Percentiles rank a stretch among this genome's conserved stretches.
Conservation (phyloP, 495 filamentous ascomycete genomes). For the Annulohypoxylon maeteangense region DNA sequence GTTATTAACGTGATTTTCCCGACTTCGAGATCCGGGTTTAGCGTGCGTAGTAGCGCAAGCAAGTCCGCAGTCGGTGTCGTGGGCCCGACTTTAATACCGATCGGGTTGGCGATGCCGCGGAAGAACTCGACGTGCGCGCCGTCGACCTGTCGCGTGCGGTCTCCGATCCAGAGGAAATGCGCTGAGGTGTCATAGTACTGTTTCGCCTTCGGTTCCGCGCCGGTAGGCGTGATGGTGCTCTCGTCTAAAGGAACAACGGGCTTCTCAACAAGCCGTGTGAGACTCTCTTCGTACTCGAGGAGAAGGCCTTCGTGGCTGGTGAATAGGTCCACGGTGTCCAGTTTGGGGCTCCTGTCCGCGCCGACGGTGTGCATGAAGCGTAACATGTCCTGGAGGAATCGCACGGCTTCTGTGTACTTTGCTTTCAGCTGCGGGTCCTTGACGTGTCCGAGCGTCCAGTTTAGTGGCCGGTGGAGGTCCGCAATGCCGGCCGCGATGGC, state of each 20-base stretch:
- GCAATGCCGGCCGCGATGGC: slow-evolving; percentile 88
- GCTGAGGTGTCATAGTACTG: slow-evolving; percentile 90
- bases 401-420: slow-evolving; percentile 84
- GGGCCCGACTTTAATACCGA: slow-evolving; percentile 95
- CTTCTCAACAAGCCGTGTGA: slow-evolving; percentile 79
- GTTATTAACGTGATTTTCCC: slow-evolving; percentile 97
- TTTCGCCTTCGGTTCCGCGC: slow-evolving; percentile 41
- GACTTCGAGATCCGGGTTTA: slow-evolving; percentile 82
- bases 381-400: slow-evolving; percentile 87
- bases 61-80: slow-evolving; percentile 80
- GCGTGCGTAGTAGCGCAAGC: slow-evolving; percentile 76
- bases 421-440: slow-evolving; percentile 81
- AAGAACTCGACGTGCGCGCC: slow-evolving; percentile 97
- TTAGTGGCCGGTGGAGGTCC: slow-evolving; percentile 90
- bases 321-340: slow-evolving; percentile 94
- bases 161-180: slow-evolving; percentile 98
- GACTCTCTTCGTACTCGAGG: slow-evolving; percentile 90
- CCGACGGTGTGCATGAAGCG: slow-evolving; percentile 96
- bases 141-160: slow-evolving; percentile 91
- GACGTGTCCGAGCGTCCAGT: slow-evolving; percentile 97
- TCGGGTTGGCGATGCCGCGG: slow-evolving; percentile 92
- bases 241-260: slow-evolving; percentile 55
- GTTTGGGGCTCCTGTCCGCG: slow-evolving; percentile 82
- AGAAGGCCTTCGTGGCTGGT: slow-evolving; percentile 95
- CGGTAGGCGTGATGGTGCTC: background rate